Percentiles rank a stretch among this genome's conserved stretches.
phyloP scores from a whole-genome alignment of 805 yeast species.

The Wilhelminamyces savonicus region DNA sequence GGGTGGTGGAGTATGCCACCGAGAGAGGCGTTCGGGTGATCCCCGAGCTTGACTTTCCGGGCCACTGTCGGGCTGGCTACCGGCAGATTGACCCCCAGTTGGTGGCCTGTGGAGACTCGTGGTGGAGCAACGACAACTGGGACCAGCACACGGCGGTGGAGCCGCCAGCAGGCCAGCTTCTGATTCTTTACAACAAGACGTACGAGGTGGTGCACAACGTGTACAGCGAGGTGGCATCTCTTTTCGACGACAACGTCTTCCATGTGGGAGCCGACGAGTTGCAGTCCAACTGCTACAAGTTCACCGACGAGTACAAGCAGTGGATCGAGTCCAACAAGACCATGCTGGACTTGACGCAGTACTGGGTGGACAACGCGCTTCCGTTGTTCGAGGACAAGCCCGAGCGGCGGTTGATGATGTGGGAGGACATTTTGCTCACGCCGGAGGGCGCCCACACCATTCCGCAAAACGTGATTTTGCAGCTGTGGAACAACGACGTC shows the following conservation, averaged over 20 bases:
- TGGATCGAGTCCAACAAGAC: slow-evolving; percentile 16
- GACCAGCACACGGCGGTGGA: slow-evolving; percentile 21
- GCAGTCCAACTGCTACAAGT: slow-evolving; percentile 25
- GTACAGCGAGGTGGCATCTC: slow-evolving; percentile 22
- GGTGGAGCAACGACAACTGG: slow-evolving; percentile 19
- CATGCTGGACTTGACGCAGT: slow-evolving; percentile 22
- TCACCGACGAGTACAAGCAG: slow-evolving; percentile 14
- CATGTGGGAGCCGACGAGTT: slow-evolving; percentile 40
- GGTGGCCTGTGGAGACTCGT: slow-evolving; percentile 23
- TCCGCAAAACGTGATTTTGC: slow-evolving; percentile 28
- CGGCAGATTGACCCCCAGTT: slow-evolving; percentile 19
- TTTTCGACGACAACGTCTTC: slow-evolving; percentile 31
- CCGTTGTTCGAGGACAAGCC: slow-evolving; percentile 23
- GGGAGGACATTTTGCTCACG: slow-evolving; percentile 32
- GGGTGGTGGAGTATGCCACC: slow-evolving; percentile 25
- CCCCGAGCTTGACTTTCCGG: slow-evolving; percentile 39
- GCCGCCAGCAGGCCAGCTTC: slow-evolving; percentile 38
- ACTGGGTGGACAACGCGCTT: slow-evolving; percentile 27
- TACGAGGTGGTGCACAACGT: slow-evolving; percentile 27
- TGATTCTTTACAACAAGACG: slow-evolving; percentile 23
- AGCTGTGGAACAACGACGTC: slow-evolving; percentile 23
- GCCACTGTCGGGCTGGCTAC: slow-evolving; percentile 38
- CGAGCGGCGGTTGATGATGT: slow-evolving; percentile 26
- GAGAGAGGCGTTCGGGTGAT: slow-evolving; percentile 33
- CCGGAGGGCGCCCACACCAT: slow-evolving; percentile 17